phyloP scores from a whole-genome alignment of 805 yeast genomes.

The Komagataella pastoris region DNA sequence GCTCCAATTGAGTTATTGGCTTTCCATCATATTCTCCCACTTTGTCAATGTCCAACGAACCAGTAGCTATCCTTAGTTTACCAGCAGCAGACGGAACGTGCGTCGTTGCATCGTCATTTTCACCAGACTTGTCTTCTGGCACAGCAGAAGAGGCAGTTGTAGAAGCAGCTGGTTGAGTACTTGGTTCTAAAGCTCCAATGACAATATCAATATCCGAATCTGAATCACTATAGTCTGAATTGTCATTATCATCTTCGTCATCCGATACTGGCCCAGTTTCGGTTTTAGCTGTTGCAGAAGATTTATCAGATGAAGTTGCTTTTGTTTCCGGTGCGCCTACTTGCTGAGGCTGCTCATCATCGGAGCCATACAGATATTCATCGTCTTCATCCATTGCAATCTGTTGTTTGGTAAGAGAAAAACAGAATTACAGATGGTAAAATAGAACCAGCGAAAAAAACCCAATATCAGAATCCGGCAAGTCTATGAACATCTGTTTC shows the following conservation, averaged over 20 bases:
- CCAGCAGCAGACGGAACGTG: constrained; percentile 7
- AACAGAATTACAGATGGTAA: background rate
- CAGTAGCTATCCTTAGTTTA: constrained; percentile 6
- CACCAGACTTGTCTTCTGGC: constrained; percentile 13
- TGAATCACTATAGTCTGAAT: constrained; percentile 26
- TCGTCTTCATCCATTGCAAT: constrained; percentile 45
- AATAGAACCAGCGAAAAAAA: background rate
- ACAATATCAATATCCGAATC: constrained; percentile 71
- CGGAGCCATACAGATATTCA: constrained; percentile 53
- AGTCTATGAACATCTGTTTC: background rate
- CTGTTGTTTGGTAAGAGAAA: background rate
- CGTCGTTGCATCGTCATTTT: constrained; percentile 12
- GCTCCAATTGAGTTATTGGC: constrained; percentile 69
- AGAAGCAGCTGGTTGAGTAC: constrained; percentile 8
- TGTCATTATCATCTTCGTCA: background rate
- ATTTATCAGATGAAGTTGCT: constrained; percentile 9
- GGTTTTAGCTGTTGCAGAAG: background rate
- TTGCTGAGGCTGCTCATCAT: constrained; percentile 17
- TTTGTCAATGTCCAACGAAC: constrained; percentile 47
- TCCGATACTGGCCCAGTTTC: background rate
- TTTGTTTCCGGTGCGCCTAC: constrained; percentile 8
- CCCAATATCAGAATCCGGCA: background rate
- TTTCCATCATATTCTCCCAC: constrained; percentile 68
- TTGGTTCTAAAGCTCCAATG: constrained; percentile 29
- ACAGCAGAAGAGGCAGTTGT: constrained; percentile 8